Conservation (phyloP, 495 filamentous ascomycete genomes). For the Amorphotheca resinae region DNA sequence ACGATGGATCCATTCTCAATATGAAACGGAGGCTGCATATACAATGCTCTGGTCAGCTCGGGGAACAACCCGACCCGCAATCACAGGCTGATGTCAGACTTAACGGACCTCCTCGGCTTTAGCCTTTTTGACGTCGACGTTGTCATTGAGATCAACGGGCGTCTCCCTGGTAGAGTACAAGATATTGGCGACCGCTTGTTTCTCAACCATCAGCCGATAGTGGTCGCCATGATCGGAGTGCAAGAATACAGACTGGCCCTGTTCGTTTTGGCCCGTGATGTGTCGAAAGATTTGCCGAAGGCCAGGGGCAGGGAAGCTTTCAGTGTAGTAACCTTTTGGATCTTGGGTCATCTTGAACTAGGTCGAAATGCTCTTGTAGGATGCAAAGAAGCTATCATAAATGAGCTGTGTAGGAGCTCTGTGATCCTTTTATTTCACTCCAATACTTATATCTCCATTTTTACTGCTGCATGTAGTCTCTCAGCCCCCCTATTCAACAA, state of each 20-base stretch:
- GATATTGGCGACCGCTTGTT: neutral
- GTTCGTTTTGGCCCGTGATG: neutral
- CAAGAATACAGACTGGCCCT: neutral
- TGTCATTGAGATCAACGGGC: neutral
- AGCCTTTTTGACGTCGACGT: neutral
- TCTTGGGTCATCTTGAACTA: too few species aligned
- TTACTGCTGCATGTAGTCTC: too few species aligned
- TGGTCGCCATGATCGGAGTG: neutral
- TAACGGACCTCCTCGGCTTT: neutral
- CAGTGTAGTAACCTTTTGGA: too few species aligned
- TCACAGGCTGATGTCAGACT: neutral
- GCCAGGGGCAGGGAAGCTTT: neutral
- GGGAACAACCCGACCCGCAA: too few species aligned
- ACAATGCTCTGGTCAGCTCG: too few species aligned
- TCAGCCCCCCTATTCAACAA: too few species aligned
- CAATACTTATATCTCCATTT: too few species aligned
- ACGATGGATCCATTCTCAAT: conserved; percentile 1
- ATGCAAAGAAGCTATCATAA: too few species aligned
- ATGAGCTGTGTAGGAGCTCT: too few species aligned
- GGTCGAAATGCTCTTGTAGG: too few species aligned
- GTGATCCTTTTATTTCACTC: too few species aligned
- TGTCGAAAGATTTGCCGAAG: neutral
- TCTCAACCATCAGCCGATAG: neutral
- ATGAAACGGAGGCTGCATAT: too few species aligned
- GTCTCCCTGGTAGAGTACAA: neutral